These are phyloP conservation scores for Cucumis cinereus DNA, from an alignment of 306 rosid genomes.

Conservation along the genomic window DNA sequence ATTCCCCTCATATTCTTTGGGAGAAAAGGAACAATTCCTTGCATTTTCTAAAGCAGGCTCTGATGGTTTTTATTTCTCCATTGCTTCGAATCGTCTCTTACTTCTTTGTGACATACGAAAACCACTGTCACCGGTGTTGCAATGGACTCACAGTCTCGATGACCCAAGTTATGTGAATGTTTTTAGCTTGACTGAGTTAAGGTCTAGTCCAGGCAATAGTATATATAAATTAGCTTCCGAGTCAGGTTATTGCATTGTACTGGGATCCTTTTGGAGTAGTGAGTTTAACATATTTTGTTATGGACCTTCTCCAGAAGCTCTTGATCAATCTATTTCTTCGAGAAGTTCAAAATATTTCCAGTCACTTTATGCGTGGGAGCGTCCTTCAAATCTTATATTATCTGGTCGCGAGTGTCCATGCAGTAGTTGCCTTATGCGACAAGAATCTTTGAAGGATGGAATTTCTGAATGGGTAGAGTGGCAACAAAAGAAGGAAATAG, in stretches of 20 bases:
- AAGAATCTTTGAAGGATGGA: conserved; percentile 39
- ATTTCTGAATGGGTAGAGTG: conserved; percentile 64
- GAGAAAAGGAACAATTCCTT: conserved; percentile 34
- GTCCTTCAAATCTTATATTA: conserved; percentile 39
- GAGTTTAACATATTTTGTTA: conserved; percentile 47
- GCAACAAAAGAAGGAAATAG: conserved; percentile 64
- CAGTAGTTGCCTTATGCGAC: conserved; percentile 46
- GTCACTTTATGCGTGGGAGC: conserved; percentile 47
- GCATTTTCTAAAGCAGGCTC: conserved; percentile 34
- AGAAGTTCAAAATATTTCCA: conserved; percentile 19
- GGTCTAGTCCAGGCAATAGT: conserved; percentile 34
- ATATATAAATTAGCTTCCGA: conserved; percentile 40
- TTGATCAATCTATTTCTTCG: conserved; percentile 21
- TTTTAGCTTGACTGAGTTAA: conserved; percentile 39
- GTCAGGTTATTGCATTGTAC: conserved; percentile 46
- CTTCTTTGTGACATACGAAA: conserved; percentile 55
- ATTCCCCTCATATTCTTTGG: conserved; percentile 24
- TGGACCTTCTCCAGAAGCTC: conserved; percentile 33
- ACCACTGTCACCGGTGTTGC: conserved; percentile 44
- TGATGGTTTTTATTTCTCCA: conserved; percentile 29
- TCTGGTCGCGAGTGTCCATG: conserved; percentile 34
- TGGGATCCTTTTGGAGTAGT: conserved; percentile 57
- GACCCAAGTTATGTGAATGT: conserved; percentile 29
- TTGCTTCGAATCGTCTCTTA: conserved; percentile 43
- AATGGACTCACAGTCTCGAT: conserved; percentile 51